Evolutionary conservation across 2,329 filamentous ascomycete genomes (phyloP), one percentile per base, ranked within the genome.

Genomic region (Penicillium paneum): DNA sequence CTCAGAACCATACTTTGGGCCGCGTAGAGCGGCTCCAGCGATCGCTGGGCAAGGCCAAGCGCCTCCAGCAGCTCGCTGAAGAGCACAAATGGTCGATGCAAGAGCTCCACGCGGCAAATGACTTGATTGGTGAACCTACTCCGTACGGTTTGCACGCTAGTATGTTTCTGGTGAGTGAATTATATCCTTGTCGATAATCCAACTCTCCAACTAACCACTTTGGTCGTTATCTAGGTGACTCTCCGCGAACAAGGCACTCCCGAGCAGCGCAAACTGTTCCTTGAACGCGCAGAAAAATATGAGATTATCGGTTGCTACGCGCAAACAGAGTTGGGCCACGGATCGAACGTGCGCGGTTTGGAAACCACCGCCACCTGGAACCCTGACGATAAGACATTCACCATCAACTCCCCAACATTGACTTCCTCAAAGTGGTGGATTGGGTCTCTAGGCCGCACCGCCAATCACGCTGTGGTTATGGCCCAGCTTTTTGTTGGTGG

Each of bases 381-480:
- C 65, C 76, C 83, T 0, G 77, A 85, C 5, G 86, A 90, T 71
- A 87, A 89, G 78, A 89, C 85, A 3, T 91, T 92, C 65, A 86
- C 79, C 13, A 79, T 92, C 34, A 84, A 91, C 72, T 90, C 87
- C 0, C 89, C 89, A 10, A 79, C 84, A 57, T 78, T 91, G 52
- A 91, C 89, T 1, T 83, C 88, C 0, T 87, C 86, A 32, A 93
- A 93, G 69, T 93, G 88, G 88, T 92, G 89, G 89, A 91, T 91
- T 63, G 89, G 89, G 1, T 89, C 87, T 11, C 79, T 92, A 3
- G 89, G 89, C 48, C 81, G 87, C 63, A 86, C 86, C 3, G 89
- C 89, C 41, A 92, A 90, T 68, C 81, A 90, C 66, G 89, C 89
- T 1, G 84, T 90, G 2, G 87, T 92, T 3, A 90, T 92, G 80